Evolutionary conservation across 495 filamentous ascomycete genomes (phyloP).

Genomic region (Aspergillus steynii): DNA sequence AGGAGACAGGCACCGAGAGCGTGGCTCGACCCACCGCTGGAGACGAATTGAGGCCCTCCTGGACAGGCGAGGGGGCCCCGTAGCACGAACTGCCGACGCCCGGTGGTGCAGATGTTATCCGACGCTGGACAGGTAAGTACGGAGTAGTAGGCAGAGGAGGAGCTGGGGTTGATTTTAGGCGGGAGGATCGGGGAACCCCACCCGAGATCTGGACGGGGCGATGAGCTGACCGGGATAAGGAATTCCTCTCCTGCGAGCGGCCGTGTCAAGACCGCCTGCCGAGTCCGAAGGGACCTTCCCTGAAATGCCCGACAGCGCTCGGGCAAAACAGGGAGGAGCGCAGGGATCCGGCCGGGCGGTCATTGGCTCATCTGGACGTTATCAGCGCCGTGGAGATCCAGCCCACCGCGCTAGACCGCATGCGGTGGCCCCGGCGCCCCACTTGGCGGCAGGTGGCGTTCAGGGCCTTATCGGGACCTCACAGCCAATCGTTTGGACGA

Average conservation of each 20-base stretch:
- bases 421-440: constrained; percentile 8
- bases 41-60: too few species aligned
- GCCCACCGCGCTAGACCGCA: constrained; percentile 8
- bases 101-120: too few species aligned
- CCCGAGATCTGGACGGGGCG: neutral
- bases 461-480: constrained; percentile 24
- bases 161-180: neutral
- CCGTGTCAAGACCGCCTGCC: too few species aligned
- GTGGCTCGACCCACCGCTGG: neutral
- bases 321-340: constrained; percentile 11
- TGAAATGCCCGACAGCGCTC: constrained; percentile 7
- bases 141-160: too few species aligned
- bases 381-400: constrained; percentile 14
- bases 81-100: neutral
- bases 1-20: neutral
- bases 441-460: constrained; percentile 16
- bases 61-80: too few species aligned
- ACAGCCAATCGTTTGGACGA: constrained; percentile 19
- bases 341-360: neutral
- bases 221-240: neutral
- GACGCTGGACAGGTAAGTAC: too few species aligned
- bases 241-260: too few species aligned
- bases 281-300: neutral
- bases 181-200: neutral
- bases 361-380: constrained; percentile 14